Conservation (phyloP, 768 basidiomycete species). For the Chiua virens region DNA sequence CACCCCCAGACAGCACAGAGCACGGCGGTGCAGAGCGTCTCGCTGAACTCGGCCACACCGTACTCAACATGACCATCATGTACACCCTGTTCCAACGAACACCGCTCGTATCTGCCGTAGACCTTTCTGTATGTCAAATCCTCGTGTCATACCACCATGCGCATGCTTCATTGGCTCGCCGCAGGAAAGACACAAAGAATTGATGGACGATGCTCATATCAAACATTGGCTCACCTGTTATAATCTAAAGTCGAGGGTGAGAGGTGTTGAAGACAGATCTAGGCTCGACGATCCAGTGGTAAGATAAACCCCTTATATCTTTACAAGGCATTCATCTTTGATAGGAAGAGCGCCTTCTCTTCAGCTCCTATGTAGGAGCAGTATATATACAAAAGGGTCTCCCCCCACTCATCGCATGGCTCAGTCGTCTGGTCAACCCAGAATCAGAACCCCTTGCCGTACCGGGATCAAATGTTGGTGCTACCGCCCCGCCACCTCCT, state of each 20-base stretch:
- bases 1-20: constrained; percentile 38
- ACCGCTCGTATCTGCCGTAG: constrained; percentile 41
- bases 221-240: constrained; percentile 52
- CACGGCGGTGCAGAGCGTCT: constrained; percentile 65
- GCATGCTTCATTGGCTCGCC: background rate
- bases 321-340: constrained; percentile 3
- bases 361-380: constrained; percentile 66
- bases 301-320: background rate
- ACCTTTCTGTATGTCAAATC: constrained; percentile 43
- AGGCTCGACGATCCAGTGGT: constrained; percentile 40
- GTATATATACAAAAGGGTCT: constrained; percentile 59
- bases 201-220: constrained; percentile 41
- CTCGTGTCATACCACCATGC: background rate
- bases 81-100: constrained; percentile 46
- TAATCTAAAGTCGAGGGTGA: constrained; percentile 52
- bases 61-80: constrained; percentile 53
- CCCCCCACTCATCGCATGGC: constrained; percentile 51
- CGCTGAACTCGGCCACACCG: constrained; percentile 53
- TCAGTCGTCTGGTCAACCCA: constrained; percentile 57
- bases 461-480: constrained; percentile 17
- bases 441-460: constrained; percentile 25
- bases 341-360: constrained; percentile 58
- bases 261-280: constrained; percentile 40
- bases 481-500: constrained; percentile 21
- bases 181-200: constrained; percentile 25